Base-by-base conservation (phyloP, 768 basidiomycete genomes). In the Tubosaeta sp. region DNA sequence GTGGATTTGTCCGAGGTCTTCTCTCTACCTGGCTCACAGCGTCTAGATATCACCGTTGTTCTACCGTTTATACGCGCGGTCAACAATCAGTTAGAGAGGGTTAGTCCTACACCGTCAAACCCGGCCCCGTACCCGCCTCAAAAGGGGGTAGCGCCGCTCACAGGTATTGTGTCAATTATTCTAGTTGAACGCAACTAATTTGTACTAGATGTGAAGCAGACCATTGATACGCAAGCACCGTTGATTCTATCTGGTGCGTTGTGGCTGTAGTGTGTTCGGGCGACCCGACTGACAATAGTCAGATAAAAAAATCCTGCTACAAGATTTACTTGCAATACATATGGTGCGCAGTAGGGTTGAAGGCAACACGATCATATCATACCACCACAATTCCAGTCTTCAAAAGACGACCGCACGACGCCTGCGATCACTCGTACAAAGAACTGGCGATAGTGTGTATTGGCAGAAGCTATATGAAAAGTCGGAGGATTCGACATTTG, bases 11-110 rank as follows among this genome's bases (percentile, higher is more conserved):
- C 42, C 53, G 55, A 45, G 32, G 50, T 39, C 8, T 3, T 29
- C 6, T 29, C 6, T 36, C 10, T 42, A 9, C 29, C 14, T 11
- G 2, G 13, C 54, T 59, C 25, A 55, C 36, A 19, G 24, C 7
- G 2, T 46, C 6, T 46, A 76, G 75, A 76, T 48, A 71, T 77
- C 40, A 76, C 76, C 3, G 69, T 77, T 30, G 71, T 72, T 6
- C 62, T 76, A 6, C 69, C 68, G 1, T 76, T 74, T 45, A 60
- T 71, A 51, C 73, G 79, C 8, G 56, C 69, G 4, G 68, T 76
- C 61, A 57, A 62, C 51, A 71, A 72, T 45, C n/a, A 47, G 8
- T 51, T 46, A 24, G 44, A 47, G 30, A 53, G 55, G 36, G 0
- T 4, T 36, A 53, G 43, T 10, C 59, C 52, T 6, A 59, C 62